Base-by-base conservation (phyloP, 1,139 yeast genomes). In the Saccharomyces hybrid region DNA sequence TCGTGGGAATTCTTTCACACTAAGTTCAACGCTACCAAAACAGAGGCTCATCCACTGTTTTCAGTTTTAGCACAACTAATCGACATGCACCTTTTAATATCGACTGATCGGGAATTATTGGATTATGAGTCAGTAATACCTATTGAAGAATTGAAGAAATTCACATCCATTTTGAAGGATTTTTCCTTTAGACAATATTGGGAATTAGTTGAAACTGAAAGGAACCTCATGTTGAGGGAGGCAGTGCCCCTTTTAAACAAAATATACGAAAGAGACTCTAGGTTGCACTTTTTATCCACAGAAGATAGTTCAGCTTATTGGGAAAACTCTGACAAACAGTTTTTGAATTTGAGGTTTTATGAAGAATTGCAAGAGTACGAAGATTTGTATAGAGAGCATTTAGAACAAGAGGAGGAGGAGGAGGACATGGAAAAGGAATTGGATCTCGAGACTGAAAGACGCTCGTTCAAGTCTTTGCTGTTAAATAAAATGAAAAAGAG, bases 71-170 rank as follows among this genome's bases (percentile, higher is more conserved):
- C 82, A 52, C 84, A 83, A 56, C 62, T 84, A 1, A 73, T 81
- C 51, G 79, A 84, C 4, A 81, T 81, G 59, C 75, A 81, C 70
- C 66, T 84, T 26, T 78, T 84, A 38, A 81, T 89, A 2, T 81
- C 91, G 0, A 87, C 84, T 57, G 96, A 89, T 65, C 70, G 74
- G 25, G 95, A 86, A 63, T 71, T 85, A 52, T 78, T 80, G 38
- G 53, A 61, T 53, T 67, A 68, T 9, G 62, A 70, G 55, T 81
- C 75, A 1, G 75, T 73, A 41, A 68, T 87, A n/a, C 68, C 78
- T 0, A 61, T 74, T 16, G 73, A 71, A 0, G 77, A 81, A 13
- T 76, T 84, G 5, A 57, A 62, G 3, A 64, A 70, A 0, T 75
- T 87, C 56, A 73, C 84, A 3, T 56, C 61, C 1, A 80, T 84